phyloP scores from a whole-genome alignment of 441 rosid genomes.

The Populus hybrid region DNA sequence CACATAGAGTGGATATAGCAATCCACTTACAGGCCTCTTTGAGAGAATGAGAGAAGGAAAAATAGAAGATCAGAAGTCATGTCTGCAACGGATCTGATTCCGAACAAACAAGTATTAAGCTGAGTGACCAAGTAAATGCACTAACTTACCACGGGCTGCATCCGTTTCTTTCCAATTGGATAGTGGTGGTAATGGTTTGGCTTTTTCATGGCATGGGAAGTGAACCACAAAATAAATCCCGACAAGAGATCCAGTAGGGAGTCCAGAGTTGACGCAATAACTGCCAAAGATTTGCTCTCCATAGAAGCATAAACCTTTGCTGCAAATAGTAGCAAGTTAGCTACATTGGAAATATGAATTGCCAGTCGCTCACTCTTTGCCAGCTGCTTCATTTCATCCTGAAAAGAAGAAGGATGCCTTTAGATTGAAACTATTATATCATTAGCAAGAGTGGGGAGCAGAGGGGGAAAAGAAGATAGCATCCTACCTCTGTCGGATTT shows the following conservation, averaged over 20 bases:
- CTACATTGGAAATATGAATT: slow-evolving; percentile 42
- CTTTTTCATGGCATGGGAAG: slow-evolving; percentile 49
- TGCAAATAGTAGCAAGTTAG: slow-evolving; percentile 46
- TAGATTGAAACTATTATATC: too few species aligned
- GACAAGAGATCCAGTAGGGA: slow-evolving; percentile 63
- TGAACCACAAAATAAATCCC: slow-evolving; percentile 54
- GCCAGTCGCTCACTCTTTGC: slow-evolving; percentile 54
- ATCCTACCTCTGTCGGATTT: slow-evolving; percentile 45
- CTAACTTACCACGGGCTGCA: slow-evolving; percentile 60
- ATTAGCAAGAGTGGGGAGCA: background rate
- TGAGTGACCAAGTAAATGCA: background rate
- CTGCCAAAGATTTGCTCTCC: slow-evolving; percentile 55
- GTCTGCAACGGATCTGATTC: background rate
- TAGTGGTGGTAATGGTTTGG: slow-evolving; percentile 46
- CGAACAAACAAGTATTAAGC: background rate
- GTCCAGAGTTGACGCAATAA: slow-evolving; percentile 65
- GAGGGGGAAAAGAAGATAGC: background rate
- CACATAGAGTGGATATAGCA: background rate
- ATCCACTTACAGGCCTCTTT: background rate
- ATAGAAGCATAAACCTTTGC: slow-evolving; percentile 59
- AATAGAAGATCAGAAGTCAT: background rate
- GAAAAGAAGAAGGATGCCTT: background rate
- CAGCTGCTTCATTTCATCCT: slow-evolving; percentile 57
- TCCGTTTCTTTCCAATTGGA: slow-evolving; percentile 56
- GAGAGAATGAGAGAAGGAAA: background rate